These are phyloP conservation scores for Lantana camara DNA, from an alignment of 257 asterid species.

Conservation along the genomic window DNA sequence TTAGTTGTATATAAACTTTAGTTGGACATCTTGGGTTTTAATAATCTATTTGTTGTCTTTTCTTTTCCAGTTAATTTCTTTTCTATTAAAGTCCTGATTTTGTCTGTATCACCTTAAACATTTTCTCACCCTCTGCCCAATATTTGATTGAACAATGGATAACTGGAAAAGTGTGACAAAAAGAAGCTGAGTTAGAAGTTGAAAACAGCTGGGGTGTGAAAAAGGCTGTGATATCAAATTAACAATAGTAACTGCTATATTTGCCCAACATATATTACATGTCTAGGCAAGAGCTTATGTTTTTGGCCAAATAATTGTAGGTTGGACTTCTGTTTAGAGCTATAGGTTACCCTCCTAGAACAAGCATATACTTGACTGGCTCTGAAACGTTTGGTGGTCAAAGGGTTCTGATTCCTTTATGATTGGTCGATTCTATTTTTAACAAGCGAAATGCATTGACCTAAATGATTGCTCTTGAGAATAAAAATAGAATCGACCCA, in stretches of 20 bases:
- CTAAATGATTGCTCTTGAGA: constrained; percentile 59
- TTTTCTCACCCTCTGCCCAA: constrained; percentile 3
- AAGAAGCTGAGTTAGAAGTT: constrained; percentile 6
- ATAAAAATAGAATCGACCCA: too few species aligned
- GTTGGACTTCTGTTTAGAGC: constrained; percentile 96
- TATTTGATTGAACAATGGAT: constrained; percentile 5
- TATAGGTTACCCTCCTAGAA: constrained; percentile 92
- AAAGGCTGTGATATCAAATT: constrained; percentile 13
- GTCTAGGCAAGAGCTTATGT: constrained; percentile 23
- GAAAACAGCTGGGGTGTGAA: constrained; percentile 18
- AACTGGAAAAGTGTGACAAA: not conserved
- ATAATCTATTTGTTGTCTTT: not conserved
- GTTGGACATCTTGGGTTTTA: not conserved
- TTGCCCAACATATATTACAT: not conserved
- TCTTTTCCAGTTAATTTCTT: not conserved
- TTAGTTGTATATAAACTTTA: not conserved
- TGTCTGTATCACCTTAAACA: not conserved
- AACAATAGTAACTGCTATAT: constrained; percentile 9
- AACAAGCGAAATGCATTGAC: constrained; percentile 69
- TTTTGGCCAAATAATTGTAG: constrained; percentile 43
- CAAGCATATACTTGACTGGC: constrained; percentile 92
- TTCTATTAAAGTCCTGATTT: not conserved
- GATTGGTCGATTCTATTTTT: constrained; percentile 90
- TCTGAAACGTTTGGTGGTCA: constrained; percentile 98
- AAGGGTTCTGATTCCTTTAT: constrained; percentile 91